Conservation (phyloP, 768 basidiomycete species). For the Arthromyces matolae region DNA sequence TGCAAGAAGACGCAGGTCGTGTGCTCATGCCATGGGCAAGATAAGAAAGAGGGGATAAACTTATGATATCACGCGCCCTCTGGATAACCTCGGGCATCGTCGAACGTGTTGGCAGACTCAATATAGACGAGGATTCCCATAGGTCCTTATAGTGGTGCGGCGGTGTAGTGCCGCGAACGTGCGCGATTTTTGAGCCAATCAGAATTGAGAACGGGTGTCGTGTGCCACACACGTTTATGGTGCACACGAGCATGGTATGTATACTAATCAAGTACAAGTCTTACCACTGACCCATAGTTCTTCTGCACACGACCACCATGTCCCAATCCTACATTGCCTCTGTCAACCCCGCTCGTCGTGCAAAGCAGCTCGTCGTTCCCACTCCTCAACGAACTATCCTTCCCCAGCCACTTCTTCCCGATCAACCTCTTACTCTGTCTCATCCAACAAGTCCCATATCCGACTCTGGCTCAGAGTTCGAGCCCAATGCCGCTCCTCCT, state of each 20-base stretch:
- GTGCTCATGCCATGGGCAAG: too few species aligned
- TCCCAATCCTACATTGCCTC: conserved; percentile 26
- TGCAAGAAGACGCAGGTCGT: too few species aligned
- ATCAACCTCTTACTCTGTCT: conserved; percentile 9
- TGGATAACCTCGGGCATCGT: too few species aligned
- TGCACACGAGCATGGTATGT: conserved; percentile 32
- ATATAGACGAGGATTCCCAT: too few species aligned
- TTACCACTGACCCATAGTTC: background rate
- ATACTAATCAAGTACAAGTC: background rate
- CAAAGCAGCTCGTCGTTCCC: too few species aligned
- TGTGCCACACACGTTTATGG: conserved; percentile 32
- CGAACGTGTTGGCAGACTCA: too few species aligned
- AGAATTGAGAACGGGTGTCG: conserved; percentile 23
- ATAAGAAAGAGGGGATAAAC: too few species aligned
- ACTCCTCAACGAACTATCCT: conserved; percentile 7
- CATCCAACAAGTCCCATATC: conserved; percentile 7
- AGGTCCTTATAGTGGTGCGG: too few species aligned
- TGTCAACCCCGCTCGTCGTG: conserved; percentile 37
- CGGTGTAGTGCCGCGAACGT: too few species aligned
- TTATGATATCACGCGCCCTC: too few species aligned
- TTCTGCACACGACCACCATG: conserved; percentile 1
- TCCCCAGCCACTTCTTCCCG: conserved; percentile 6
- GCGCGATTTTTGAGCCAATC: conserved; percentile 26
- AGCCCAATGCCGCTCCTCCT: background rate
- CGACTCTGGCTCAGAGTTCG: background rate